Conservation (phyloP, 495 filamentous ascomycete species). For the Wilcoxina mikolae region DNA sequence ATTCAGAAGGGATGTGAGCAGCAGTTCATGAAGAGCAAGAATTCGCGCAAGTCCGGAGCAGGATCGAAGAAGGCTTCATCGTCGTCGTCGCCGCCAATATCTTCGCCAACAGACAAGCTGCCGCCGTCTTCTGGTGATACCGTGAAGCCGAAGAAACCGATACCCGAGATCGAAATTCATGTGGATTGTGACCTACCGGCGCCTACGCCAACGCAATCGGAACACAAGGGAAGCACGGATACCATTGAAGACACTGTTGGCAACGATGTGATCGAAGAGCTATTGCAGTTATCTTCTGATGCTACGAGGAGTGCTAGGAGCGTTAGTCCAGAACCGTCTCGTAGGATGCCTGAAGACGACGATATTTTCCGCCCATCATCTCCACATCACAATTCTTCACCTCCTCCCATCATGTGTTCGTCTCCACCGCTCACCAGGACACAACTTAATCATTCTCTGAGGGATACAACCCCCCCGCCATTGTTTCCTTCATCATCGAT, state of each 20-base stretch:
- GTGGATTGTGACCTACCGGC: slow-evolving; percentile 12
- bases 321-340: slow-evolving; percentile 40
- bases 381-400: slow-evolving; percentile 36
- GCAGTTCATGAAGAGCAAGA: slow-evolving; percentile 78
- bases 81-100: neutral
- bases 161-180: slow-evolving; percentile 19
- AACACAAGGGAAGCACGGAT: slow-evolving; percentile 21
- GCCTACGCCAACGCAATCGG: neutral
- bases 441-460: slow-evolving; percentile 40
- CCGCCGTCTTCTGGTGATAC: neutral
- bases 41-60: slow-evolving; percentile 33
- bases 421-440: slow-evolving; percentile 67
- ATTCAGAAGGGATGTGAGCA: slow-evolving; percentile 78
- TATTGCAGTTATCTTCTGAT: slow-evolving; percentile 55
- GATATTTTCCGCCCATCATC: slow-evolving; percentile 40
- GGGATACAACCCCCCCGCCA: slow-evolving; percentile 61
- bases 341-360: slow-evolving; percentile 45
- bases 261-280: slow-evolving; percentile 8
- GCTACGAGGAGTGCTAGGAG: slow-evolving; percentile 85
- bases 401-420: slow-evolving; percentile 45
- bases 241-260: slow-evolving; percentile 20
- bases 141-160: neutral
- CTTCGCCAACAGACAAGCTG: neutral
- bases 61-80: neutral
- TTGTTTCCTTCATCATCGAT: slow-evolving; percentile 45